Percentiles rank a stretch among this genome's conserved stretches.
phyloP scores from a whole-genome alignment of 176 grass and related monocot genomes.

The Calamus simplicifolius region DNA sequence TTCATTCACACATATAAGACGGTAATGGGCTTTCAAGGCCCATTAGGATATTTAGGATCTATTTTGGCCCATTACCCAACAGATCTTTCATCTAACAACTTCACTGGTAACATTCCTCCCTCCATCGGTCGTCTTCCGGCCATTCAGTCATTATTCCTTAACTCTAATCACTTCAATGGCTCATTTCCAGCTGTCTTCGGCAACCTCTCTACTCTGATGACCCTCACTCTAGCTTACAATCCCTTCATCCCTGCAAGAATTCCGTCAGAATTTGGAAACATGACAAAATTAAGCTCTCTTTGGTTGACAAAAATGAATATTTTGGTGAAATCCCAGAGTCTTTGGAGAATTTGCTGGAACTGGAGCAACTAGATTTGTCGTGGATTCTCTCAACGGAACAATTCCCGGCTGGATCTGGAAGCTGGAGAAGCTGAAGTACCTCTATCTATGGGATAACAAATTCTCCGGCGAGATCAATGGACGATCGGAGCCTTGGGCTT shows the following conservation, averaged over 20 bases:
- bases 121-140: not conserved
- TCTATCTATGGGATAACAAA: slow-evolving; percentile 30
- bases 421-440: slow-evolving; percentile 5
- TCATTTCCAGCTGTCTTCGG: not conserved
- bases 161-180: not conserved
- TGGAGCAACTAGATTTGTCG: slow-evolving; percentile 16
- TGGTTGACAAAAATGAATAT: slow-evolving; percentile 20
- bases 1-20: too few species aligned
- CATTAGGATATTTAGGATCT: too few species aligned
- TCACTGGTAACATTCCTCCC: slow-evolving; percentile 36
- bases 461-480: slow-evolving; percentile 22
- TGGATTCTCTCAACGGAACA: slow-evolving; percentile 15
- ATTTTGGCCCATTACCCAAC: too few species aligned
- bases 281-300: slow-evolving; percentile 21
- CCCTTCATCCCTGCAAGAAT: not conserved
- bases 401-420: slow-evolving; percentile 28
- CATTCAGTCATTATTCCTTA: not conserved
- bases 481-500: not conserved
- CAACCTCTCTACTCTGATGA: too few species aligned
- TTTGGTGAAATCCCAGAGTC: slow-evolving; percentile 28
- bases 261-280: slow-evolving; percentile 23
- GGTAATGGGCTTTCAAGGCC: too few species aligned
- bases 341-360: slow-evolving; percentile 6
- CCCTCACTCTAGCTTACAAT: too few species aligned
- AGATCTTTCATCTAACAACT: slow-evolving; percentile 41